phyloP scores from a whole-genome alignment of 345 rosid species.

The Populus tremula region DNA sequence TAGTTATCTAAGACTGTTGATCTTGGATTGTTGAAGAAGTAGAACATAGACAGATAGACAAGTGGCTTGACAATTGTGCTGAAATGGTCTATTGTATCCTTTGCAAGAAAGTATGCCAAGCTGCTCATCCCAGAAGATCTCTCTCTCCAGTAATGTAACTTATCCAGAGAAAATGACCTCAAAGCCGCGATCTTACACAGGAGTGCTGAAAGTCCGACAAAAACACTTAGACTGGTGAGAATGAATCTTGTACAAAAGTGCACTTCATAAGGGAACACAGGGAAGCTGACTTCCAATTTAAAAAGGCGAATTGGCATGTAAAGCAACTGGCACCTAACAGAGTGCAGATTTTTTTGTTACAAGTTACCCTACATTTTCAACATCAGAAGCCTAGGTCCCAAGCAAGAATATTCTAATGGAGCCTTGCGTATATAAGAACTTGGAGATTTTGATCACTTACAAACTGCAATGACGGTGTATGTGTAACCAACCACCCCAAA shows the following conservation, averaged over 20 bases:
- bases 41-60: conserved; percentile 92
- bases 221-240: not conserved
- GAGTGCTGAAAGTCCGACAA: conserved; percentile 58
- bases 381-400: not conserved
- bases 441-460: conserved; percentile 50
- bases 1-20: conserved; percentile 76
- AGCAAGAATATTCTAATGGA: not conserved
- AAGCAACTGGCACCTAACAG: not conserved
- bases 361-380: not conserved
- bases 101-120: conserved; percentile 83
- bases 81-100: conserved; percentile 92
- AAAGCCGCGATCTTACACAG: conserved; percentile 89
- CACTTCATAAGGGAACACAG: not conserved
- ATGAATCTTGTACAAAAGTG: not conserved
- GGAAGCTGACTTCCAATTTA: not conserved
- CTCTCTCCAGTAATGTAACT: conserved; percentile 94
- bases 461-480: conserved; percentile 89
- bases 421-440: not conserved
- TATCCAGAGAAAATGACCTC: conserved; percentile 86
- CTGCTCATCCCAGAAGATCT: conserved; percentile 96
- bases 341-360: not conserved
- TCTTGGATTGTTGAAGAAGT: conserved; percentile 96
- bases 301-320: not conserved
- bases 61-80: conserved; percentile 82
- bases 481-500: conserved; percentile 90